Percentiles rank a stretch among this genome's conserved stretches.
Conservation (phyloP, 768 basidiomycete species). For the Dacryopinax primogenitus region DNA sequence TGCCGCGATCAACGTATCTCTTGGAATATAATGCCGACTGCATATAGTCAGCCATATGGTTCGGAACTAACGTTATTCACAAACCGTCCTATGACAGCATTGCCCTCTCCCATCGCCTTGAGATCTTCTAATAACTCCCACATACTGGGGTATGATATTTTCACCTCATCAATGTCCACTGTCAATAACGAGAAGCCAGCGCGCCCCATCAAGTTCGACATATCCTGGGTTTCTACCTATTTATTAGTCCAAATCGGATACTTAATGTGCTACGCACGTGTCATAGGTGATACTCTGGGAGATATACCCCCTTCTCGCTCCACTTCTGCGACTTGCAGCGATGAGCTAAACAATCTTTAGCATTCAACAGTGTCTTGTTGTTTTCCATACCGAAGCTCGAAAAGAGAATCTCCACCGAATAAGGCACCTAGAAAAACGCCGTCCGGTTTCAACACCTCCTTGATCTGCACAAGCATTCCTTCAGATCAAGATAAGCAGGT, state of each 20-base stretch:
- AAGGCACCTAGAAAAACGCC: constrained; percentile 91
- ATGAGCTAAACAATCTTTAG: constrained; percentile 42
- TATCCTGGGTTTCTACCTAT: constrained; percentile 67
- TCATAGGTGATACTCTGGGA: constrained; percentile 96
- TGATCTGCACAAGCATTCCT: constrained; percentile 81
- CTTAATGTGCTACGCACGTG: constrained; percentile 40
- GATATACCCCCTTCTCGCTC: constrained; percentile 94
- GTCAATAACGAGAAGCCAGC: constrained; percentile 91
- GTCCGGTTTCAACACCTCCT: constrained; percentile 71
- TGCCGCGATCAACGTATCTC: constrained; percentile 82
- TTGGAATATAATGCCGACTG: constrained; percentile 55
- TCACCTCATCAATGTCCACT: constrained; percentile 88
- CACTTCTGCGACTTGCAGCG: constrained; percentile 83
- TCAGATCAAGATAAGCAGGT: constrained; percentile 7
- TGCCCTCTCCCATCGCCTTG: constrained; percentile 92
- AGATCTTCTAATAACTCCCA: constrained; percentile 92
- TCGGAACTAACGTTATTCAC: constrained; percentile 14
- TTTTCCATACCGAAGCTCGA: constrained; percentile 60
- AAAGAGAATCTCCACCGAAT: constrained; percentile 90
- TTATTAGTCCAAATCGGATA: background rate
- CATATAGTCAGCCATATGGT: background rate
- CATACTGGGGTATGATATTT: constrained; percentile 82
- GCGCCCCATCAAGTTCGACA: constrained; percentile 81
- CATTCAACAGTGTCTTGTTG: constrained; percentile 2
- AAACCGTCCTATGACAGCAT: constrained; percentile 75